Conservation (phyloP, 1,139 yeast species). For the Scheffersomyces illinoinensis region DNA sequence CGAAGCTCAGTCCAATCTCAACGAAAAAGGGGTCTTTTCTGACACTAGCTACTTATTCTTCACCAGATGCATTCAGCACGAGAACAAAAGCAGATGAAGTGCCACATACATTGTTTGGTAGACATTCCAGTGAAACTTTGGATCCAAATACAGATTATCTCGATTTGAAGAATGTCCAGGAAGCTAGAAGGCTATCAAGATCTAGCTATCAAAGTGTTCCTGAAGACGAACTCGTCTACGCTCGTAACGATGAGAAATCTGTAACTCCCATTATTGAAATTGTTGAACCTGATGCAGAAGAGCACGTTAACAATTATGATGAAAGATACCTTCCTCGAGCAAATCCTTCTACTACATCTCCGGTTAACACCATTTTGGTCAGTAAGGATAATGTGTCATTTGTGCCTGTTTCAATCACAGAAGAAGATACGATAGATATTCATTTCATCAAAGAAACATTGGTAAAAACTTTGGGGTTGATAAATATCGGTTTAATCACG, state of each 20-base stretch:
- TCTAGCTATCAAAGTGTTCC: constrained; percentile 1
- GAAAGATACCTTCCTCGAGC: constrained; percentile 32
- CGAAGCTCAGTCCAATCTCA: background rate
- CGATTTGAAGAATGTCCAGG: background rate
- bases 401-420: constrained; percentile 41
- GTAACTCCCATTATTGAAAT: constrained; percentile 1
- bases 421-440: constrained; percentile 11
- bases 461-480: constrained; percentile 40
- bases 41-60: background rate
- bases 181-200: constrained; percentile 2
- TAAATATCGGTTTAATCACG: constrained; percentile 40
- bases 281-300: background rate
- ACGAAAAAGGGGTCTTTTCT: background rate
- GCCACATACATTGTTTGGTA: background rate
- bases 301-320: constrained; percentile 6
- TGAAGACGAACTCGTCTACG: constrained; percentile 1
- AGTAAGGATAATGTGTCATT: constrained; percentile 62
- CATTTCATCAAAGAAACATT: constrained; percentile 34
- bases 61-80: background rate
- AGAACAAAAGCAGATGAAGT: background rate
- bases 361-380: constrained; percentile 39
- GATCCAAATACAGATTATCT: background rate
- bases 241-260: constrained; percentile 1
- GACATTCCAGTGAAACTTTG: background rate
- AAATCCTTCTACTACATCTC: constrained; percentile 1